Base-by-base conservation (phyloP, 805 yeast genomes). In the Vanderwaltozyma verrucispora region DNA sequence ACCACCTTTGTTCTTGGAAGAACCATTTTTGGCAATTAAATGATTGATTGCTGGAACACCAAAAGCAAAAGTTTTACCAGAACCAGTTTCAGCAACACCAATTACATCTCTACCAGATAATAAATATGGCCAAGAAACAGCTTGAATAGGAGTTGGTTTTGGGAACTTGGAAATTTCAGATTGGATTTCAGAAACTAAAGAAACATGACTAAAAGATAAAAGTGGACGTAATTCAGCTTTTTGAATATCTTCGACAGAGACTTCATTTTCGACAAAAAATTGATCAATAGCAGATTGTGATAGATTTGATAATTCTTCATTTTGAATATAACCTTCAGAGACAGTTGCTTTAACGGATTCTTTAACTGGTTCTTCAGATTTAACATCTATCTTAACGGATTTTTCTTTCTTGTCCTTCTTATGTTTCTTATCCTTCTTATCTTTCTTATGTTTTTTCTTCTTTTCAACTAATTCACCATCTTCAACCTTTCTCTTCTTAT, bases 31-130 rank as follows among this genome's bases (percentile, higher is more conserved):
- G 12, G 37, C 19, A 28, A 19, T 19, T 33, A 89, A 65, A 44
- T 77, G 77, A 53, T 85, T 71, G 37, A 89, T 72, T n/a, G 96
- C 96, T 33, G 99, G 98, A 24, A 92, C 92, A 58, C 96, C 95
- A 59, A 89, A 92, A 0, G 96, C 97, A 63, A 89, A 80, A 0
- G 98, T 89, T 62, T 89, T 89, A 54, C 98, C 98, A 1, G 96
- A 85, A 28, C 98, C 98, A 3, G 98, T 89, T 64, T 89, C 96
- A 12, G 98, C 98, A 46, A 89, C 95, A 60, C 97, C 98, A 47
- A 89, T 75, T 19, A 88, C 94, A 57, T 89, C 98, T 41, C 79
- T 72, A 14, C 82, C 81, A 16, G 74, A 64, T 35, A 87, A 64
- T 37, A 89, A 64, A 54, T 75, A 86, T 46, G 98, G 97, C 97